These are phyloP conservation scores for Chaetothyriales sp. DNA, from an alignment of 2,329 filamentous ascomycete species.

Conservation along the genomic window DNA sequence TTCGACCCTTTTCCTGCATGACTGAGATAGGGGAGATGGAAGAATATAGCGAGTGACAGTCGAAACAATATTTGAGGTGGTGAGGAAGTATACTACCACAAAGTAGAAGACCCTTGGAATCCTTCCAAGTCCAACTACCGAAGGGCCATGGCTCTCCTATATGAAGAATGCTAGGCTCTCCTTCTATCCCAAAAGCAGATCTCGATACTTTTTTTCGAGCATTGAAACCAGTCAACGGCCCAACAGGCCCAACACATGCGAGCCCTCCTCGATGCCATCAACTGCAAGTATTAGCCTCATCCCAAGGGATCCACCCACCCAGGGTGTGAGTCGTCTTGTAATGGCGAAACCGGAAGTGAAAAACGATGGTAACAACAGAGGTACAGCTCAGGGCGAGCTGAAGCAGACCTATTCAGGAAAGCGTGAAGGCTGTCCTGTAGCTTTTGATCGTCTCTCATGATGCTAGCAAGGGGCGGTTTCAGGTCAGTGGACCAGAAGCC, in stretches of 20 bases:
- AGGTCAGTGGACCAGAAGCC: neutral
- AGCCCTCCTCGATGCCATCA: neutral
- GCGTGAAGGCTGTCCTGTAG: neutral
- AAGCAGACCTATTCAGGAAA: neutral
- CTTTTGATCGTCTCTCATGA: neutral
- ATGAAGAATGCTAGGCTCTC: neutral
- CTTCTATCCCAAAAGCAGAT: neutral
- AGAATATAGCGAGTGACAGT: neutral
- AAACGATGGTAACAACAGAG: neutral
- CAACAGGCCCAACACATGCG: neutral
- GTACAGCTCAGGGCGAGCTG: neutral
- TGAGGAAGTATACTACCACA: neutral
- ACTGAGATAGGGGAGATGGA: neutral
- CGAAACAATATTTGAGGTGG: neutral
- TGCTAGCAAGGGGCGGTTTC: neutral
- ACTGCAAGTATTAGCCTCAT: neutral
- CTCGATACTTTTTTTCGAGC: neutral
- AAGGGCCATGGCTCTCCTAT: neutral
- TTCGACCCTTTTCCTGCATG: neutral
- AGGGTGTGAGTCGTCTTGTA: neutral
- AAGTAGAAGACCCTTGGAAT: neutral
- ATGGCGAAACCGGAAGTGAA: neutral
- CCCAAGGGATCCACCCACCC: neutral
- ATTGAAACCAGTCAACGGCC: neutral
- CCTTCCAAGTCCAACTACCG: neutral